Evolutionary conservation across 208 protist genomes (phyloP).

Genomic region (Naegleria lovaniensis): DNA sequence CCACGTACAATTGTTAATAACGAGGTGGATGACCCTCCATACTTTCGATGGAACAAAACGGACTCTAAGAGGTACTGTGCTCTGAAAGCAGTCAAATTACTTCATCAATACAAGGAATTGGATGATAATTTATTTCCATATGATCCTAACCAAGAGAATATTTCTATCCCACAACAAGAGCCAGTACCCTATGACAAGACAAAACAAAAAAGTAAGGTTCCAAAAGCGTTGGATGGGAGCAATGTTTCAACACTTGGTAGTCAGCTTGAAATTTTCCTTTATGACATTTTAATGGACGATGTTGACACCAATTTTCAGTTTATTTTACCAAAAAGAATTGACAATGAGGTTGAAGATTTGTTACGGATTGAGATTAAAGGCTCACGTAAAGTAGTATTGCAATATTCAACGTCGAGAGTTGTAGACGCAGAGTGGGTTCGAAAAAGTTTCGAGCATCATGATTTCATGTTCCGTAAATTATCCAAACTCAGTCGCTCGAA

Average conservation of each 20-base stretch:
- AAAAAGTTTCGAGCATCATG: not conserved
- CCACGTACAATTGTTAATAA: not conserved
- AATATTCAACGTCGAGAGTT: not conserved
- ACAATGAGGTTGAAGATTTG: not conserved
- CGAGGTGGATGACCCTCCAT: not conserved
- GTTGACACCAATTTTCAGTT: not conserved
- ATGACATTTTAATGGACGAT: not conserved
- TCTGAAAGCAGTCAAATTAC: not conserved
- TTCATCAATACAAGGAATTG: not conserved
- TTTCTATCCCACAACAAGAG: not conserved
- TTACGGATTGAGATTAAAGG: not conserved
- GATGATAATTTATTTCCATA: slow-evolving; percentile 10
- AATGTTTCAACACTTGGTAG: not conserved
- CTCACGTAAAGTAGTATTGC: not conserved
- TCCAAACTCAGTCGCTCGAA: not conserved
- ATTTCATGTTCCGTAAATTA: not conserved
- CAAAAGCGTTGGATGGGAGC: not conserved
- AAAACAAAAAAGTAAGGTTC: not conserved
- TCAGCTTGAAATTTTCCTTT: not conserved
- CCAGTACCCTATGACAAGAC: not conserved
- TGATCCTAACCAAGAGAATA: too few species aligned
- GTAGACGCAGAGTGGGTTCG: not conserved
- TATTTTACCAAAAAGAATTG: not conserved
- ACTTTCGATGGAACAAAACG: not conserved
- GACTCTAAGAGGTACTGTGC: not conserved